phyloP scores from a whole-genome alignment of 2,329 filamentous ascomycete genomes.

The Passalora sequoiae region DNA sequence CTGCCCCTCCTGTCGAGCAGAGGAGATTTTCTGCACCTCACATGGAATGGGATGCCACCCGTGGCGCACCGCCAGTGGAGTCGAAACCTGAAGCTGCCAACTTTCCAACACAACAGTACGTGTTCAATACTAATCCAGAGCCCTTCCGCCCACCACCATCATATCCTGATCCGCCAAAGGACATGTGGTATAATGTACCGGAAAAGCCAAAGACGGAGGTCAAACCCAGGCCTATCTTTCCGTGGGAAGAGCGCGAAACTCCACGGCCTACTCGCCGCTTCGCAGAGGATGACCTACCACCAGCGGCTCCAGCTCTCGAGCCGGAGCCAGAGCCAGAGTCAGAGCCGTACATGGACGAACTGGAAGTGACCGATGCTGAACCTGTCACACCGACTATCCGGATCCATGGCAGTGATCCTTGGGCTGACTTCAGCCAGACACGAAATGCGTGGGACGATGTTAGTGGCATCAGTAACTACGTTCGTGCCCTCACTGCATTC shows the following conservation, averaged over 20 bases:
- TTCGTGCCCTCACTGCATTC: constrained; percentile 62
- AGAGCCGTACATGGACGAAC: constrained; percentile 25
- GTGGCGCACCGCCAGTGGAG: constrained; percentile 54
- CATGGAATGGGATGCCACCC: constrained; percentile 58
- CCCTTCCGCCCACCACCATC: constrained; percentile 71
- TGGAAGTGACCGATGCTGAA: constrained; percentile 24
- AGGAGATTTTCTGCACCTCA: constrained; percentile 54
- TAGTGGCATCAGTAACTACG: constrained; percentile 81
- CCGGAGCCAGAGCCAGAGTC: constrained; percentile 19
- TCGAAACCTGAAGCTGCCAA: constrained; percentile 81
- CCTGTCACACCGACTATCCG: constrained; percentile 45
- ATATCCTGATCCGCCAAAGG: constrained; percentile 76
- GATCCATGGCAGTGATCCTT: constrained; percentile 54
- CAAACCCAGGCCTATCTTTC: constrained; percentile 66
- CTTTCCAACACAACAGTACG: constrained; percentile 72
- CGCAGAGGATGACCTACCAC: constrained; percentile 45
- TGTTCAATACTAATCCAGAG: constrained; percentile 70
- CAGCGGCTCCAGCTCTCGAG: constrained; percentile 19
- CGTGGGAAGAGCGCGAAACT: constrained; percentile 72
- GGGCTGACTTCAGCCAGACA: constrained; percentile 63
- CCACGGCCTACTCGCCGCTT: constrained; percentile 63
- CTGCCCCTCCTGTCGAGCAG: constrained; percentile 43
- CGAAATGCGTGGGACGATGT: constrained; percentile 89
- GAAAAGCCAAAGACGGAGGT: constrained; percentile 52
- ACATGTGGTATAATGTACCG: constrained; percentile 78